Evolutionary conservation across 2,329 filamentous ascomycete genomes (phyloP), one percentile per base, ranked within the genome.

Genomic region (Penicillium glabrum): DNA sequence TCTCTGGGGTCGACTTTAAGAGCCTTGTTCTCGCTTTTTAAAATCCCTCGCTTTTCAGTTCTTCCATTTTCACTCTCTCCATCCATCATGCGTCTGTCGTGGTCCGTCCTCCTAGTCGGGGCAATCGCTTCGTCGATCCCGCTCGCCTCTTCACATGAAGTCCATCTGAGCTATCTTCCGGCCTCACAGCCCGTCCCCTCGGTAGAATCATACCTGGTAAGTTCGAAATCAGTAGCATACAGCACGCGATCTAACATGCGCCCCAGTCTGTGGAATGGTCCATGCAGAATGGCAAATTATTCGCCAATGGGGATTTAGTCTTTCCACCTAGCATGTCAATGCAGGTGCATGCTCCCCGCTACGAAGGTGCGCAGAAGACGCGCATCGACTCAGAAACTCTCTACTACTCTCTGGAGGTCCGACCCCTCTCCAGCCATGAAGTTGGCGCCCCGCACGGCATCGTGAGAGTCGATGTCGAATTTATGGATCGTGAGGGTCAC

Each of bases 321-420:
- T 72, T 72, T 56, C 71, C 70, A 1, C 58, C 69, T 1, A 48
- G 67, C 5, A 43, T 56, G 7, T 63, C 67, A 19, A 69, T 70
- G 67, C 62, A 64, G 41, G 60, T 72, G 33, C 54, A 67, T 19
- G 69, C 65, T 3, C 52, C 59, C 19, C 67, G 64, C 31, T 61
- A 66, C n/a, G 55, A 60, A 31, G 54, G 59, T 3, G 46, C 54
- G 3, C 29, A 47, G 4, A 57, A 57, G 6, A 54, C 23, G 2
- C 56, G 23, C 23, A 54, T 48, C 19, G 39, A 55, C 8, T 45
- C 64, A 2, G 51, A 60, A 10, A 60, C 69, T 2, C 14, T 72
- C 1, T 56, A 64, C 9, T 72, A 69, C 51, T 57, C 63, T 0
- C 56, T 72, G 3, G 64, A 69, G 8, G 61, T 60, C 2, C 63